These are phyloP conservation scores for Taphrina deformans DNA, from an alignment of 1,139 yeast genomes.

Conservation along the genomic window DNA sequence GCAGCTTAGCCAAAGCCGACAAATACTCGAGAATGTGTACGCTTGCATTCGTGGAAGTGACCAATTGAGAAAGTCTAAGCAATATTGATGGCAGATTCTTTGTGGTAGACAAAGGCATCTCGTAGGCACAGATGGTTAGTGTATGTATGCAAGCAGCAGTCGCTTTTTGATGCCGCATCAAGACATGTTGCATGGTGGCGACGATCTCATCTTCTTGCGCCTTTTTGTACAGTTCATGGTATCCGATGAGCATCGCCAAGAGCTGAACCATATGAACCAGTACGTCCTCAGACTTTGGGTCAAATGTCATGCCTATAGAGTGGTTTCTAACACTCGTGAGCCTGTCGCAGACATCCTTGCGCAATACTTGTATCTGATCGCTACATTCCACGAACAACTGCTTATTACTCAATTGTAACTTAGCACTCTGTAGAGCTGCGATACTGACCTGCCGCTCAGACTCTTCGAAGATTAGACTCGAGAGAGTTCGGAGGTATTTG, in stretches of 20 bases:
- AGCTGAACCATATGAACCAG: conserved; percentile 64
- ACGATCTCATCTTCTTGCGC: conserved; percentile 70
- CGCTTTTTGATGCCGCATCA: conserved; percentile 75
- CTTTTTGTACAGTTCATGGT: conserved; percentile 59
- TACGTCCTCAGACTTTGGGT: conserved; percentile 59
- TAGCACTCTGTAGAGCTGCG: conserved; percentile 65
- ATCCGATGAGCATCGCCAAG: conserved; percentile 60
- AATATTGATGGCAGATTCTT: conserved; percentile 66
- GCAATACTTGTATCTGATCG: conserved; percentile 52
- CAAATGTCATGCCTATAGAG: conserved; percentile 43
- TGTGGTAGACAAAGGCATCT: conserved; percentile 71
- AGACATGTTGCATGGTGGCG: conserved; percentile 61
- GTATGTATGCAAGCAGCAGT: conserved; percentile 70
- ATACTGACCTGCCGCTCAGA: conserved; percentile 69
- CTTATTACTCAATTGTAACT: conserved; percentile 69
- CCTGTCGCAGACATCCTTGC: conserved; percentile 61
- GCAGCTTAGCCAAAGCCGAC: conserved; percentile 64
- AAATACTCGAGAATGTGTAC: conserved; percentile 77
- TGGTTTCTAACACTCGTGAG: conserved; percentile 38
- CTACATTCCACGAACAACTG: conserved; percentile 54
- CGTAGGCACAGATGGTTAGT: conserved; percentile 75
- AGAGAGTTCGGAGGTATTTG: background rate
- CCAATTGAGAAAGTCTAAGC: conserved; percentile 68
- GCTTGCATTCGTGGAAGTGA: conserved; percentile 67
- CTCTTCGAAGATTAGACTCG: conserved; percentile 47